Percentiles rank a stretch among this genome's conserved stretches.
phyloP scores from a whole-genome alignment of 805 yeast genomes.

The Yarrowia sp. region DNA sequence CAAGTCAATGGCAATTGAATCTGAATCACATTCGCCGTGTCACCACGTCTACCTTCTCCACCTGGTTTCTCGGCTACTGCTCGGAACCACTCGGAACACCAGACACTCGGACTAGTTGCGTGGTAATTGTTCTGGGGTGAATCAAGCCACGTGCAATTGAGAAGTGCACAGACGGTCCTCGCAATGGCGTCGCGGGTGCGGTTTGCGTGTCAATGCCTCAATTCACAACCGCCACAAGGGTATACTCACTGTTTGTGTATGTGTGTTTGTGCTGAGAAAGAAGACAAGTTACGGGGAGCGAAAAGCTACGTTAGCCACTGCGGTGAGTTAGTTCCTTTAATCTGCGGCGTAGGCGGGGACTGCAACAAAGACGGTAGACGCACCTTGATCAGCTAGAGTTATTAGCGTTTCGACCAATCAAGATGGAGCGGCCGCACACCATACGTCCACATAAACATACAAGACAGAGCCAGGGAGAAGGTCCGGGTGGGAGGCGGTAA shows the following conservation, averaged over 20 bases:
- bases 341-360: conserved; percentile 39
- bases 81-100: conserved; percentile 2
- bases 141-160: conserved; percentile 24
- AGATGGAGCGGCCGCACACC: conserved; percentile 21
- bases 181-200: background rate
- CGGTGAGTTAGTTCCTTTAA: conserved; percentile 27
- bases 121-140: background rate
- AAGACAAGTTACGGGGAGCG: conserved; percentile 32
- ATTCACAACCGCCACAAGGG: background rate
- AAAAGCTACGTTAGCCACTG: conserved; percentile 31
- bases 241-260: conserved; percentile 38
- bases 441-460: conserved; percentile 22
- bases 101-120: background rate
- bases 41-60: background rate
- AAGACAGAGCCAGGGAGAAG: background rate
- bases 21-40: no score
- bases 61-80: background rate
- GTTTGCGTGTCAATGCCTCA: no score
- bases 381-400: conserved; percentile 12
- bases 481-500: conserved; percentile 24
- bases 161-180: background rate
- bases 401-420: conserved; percentile 29
- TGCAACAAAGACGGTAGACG: conserved; percentile 33
- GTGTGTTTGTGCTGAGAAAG: conserved; percentile 37
- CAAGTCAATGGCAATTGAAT: no score